These are phyloP conservation scores for Entophlyctis luteolus DNA, from an alignment of 192 early-diverging fungal species.

Conservation along the genomic window DNA sequence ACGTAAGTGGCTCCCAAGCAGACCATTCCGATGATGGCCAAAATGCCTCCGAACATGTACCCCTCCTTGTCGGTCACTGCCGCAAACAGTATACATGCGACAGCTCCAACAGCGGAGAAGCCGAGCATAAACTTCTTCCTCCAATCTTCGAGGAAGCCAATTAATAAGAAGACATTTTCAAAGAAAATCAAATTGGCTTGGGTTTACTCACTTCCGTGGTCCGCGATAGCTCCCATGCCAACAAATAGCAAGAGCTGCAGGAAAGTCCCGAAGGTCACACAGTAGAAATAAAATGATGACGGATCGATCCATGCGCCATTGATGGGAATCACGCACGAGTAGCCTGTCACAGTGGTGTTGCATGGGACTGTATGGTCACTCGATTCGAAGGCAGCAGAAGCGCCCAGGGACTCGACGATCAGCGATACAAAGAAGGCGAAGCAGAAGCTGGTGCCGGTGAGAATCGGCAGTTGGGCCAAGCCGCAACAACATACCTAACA, in stretches of 20 bases:
- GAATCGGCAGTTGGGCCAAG: neutral
- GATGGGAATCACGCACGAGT: slow-evolving; percentile 21
- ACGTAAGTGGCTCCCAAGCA: slow-evolving; percentile 4
- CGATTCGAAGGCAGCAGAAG: neutral
- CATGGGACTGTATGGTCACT: slow-evolving; percentile 21
- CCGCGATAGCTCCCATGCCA: slow-evolving; percentile 33
- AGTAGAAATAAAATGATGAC: slow-evolving; percentile 34
- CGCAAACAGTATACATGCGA: slow-evolving; percentile 9
- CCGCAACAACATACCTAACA: neutral
- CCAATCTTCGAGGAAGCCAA: neutral
- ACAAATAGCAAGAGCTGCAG: slow-evolving; percentile 33
- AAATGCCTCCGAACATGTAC: neutral
- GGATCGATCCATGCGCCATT: slow-evolving; percentile 20
- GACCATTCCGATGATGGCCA: neutral
- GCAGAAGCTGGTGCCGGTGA: neutral
- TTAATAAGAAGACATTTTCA: too few relatives aligned
- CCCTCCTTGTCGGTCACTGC: neutral
- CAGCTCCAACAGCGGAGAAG: slow-evolving; percentile 3
- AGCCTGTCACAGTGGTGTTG: slow-evolving; percentile 2
- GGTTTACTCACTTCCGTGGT: slow-evolving; percentile 36
- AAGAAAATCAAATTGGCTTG: too few relatives aligned
- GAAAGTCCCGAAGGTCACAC: slow-evolving; percentile 25
- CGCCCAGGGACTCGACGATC: slow-evolving; percentile 24
- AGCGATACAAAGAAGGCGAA: slow-evolving; percentile 29
- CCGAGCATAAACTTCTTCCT: slow-evolving; percentile 24